A percentile compares a stretch with the other conserved stretches of the same genome.
Evolutionary conservation across 1,139 yeast species (phyloP).

Genomic region (Arxiozyma bovina): DNA sequence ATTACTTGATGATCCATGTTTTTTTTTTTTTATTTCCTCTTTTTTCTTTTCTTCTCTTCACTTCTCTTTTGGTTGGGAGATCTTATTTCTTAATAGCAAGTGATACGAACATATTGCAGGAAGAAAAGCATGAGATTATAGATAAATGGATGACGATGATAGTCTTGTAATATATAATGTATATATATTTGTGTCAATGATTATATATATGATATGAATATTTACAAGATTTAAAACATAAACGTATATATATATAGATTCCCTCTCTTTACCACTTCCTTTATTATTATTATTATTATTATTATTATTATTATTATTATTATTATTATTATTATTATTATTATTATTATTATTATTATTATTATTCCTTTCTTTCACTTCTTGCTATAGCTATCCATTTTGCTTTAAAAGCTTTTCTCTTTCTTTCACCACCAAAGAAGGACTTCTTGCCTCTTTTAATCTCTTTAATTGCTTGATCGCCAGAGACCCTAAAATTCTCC

Average conservation of each 20-base stretch:
- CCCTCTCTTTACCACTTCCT: not conserved
- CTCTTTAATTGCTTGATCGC: constrained; percentile 51
- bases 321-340: not conserved
- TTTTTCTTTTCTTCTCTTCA: not conserved
- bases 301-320: not conserved
- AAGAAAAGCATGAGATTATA: too few relatives aligned
- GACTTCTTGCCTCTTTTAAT: constrained; percentile 59
- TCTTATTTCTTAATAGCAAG: too few relatives aligned
- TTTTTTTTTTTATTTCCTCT: too few relatives aligned
- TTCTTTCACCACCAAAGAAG: constrained; percentile 85
- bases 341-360: too few relatives aligned
- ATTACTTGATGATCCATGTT: too few relatives aligned
- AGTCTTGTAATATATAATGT: too few relatives aligned
- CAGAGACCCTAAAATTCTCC: constrained; percentile 36
- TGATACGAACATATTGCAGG: too few relatives aligned
- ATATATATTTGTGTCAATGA: too few relatives aligned
- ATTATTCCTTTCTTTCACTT: constrained; percentile 2
- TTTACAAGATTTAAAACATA: not conserved
- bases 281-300: too few relatives aligned
- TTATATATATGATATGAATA: not conserved
- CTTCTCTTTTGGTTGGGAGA: too few relatives aligned
- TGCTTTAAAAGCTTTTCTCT: constrained; percentile 60
- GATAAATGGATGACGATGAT: too few relatives aligned
- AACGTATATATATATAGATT: not conserved
- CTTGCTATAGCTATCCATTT: constrained; percentile 57